Conservation (phyloP, 2,329 filamentous ascomycete genomes). For the Colletotrichum tropicicola region DNA sequence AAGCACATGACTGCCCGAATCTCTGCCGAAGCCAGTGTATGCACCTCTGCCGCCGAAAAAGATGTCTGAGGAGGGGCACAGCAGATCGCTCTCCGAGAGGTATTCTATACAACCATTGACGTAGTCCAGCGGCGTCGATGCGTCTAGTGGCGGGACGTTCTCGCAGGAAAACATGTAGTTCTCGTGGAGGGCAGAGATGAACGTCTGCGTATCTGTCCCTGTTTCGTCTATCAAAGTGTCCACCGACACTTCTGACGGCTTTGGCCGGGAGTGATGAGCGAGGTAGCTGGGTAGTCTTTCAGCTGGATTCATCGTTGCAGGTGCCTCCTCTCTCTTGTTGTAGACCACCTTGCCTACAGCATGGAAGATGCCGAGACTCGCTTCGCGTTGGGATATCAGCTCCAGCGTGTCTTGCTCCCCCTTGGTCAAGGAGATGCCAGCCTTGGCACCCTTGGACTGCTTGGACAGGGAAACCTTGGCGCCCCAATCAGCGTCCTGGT, state of each 20-base stretch:
- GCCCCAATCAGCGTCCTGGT: conserved; percentile 78
- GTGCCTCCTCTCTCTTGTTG: conserved; percentile 81
- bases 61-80: conserved; percentile 77
- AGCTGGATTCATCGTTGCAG: conserved; percentile 48
- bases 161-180: conserved; percentile 92
- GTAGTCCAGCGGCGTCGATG: conserved; percentile 75
- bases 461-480: conserved; percentile 78
- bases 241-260: conserved; percentile 71
- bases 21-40: conserved; percentile 58
- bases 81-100: conserved; percentile 87
- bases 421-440: conserved; percentile 70
- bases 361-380: conserved; percentile 93
- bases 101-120: conserved; percentile 87
- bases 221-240: conserved; percentile 90
- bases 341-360: conserved; percentile 96
- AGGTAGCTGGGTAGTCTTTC: conserved; percentile 70
- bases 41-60: conserved; percentile 71
- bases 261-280: conserved; percentile 64
- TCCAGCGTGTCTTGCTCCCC: conserved; percentile 84
- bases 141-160: conserved; percentile 56
- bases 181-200: conserved; percentile 89
- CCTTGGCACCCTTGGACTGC: conserved; percentile 67
- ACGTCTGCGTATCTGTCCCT: conserved; percentile 90
- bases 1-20: conserved; percentile 75
- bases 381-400: conserved; percentile 85